Evolutionary conservation across 2,329 filamentous ascomycete species (phyloP).

Genomic region (Pezizomycotina sp.): DNA sequence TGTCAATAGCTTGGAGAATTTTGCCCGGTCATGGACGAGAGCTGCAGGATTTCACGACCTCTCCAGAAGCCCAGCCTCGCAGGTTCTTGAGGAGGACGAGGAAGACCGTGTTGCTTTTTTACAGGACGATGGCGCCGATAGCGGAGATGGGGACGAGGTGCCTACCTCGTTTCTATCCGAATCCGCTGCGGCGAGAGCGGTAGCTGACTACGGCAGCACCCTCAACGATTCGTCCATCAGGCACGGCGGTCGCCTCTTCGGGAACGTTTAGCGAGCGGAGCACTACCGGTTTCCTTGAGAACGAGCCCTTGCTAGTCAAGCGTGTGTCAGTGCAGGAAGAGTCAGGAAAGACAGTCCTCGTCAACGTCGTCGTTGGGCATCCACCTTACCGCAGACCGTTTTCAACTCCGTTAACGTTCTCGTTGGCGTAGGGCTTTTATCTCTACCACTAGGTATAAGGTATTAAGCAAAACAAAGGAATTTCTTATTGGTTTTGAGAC

Average conservation of each 20-base stretch:
- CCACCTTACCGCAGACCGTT: conserved; percentile 85
- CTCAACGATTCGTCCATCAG: conserved; percentile 38
- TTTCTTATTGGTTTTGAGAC: too few species aligned
- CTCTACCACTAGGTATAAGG: conserved; percentile 72
- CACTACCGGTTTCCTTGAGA: conserved; percentile 38
- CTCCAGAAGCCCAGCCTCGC: conserved; percentile 41
- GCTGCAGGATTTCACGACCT: conserved; percentile 80
- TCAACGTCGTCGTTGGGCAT: conserved; percentile 74
- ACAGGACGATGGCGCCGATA: conserved; percentile 15
- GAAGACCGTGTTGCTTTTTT: conserved; percentile 15
- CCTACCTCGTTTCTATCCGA: conserved; percentile 9
- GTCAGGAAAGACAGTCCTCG: conserved; percentile 52
- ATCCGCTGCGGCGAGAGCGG: conserved; percentile 8
- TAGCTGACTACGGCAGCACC: conserved; percentile 13
- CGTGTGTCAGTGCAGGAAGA: conserved; percentile 51
- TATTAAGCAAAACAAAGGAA: too few species aligned
- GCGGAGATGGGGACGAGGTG: conserved; percentile 9
- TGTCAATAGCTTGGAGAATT: conserved; percentile 86
- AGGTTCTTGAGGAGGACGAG: too few species aligned
- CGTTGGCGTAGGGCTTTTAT: conserved; percentile 56
- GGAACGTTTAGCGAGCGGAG: conserved; percentile 16
- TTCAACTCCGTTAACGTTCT: conserved; percentile 76
- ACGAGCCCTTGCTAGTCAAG: conserved; percentile 67
- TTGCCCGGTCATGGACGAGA: conserved; percentile 80
- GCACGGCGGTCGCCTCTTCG: conserved; percentile 37